Evolutionary conservation across 2,329 filamentous ascomycete species (phyloP), one percentile per base, ranked within the genome.

Genomic region (Exophiala sp.): DNA sequence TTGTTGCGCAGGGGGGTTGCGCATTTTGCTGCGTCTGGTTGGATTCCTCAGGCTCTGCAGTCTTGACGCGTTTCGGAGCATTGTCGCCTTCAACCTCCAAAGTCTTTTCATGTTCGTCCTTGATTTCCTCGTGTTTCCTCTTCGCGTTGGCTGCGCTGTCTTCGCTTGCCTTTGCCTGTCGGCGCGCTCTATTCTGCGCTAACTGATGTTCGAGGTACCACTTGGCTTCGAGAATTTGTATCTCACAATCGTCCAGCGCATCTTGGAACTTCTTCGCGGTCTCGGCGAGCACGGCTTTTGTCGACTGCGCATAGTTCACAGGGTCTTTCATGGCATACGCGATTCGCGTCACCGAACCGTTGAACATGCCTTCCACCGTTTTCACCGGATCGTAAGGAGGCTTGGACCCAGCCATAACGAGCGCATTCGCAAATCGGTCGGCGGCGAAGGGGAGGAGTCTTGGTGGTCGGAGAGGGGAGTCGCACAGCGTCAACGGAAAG

Each of bases 201-300:
- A 62, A 44, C 34, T 62, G 54, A 11, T 53, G 52, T 41, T 62
- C 60, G 3, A 61, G 51, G 22, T 57, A 55, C 60, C 60, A 62
- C 50, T 62, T 62, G 10, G 56, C 58, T 39, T 60, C 52, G 13
- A 61, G 53, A 45, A 62, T 60, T 45, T 60, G 52, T 10, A 60
- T 55, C 38, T 61, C 55, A 29, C 56, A 58, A 24, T 62, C 58
- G 46, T 62, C 60, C 7, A 61, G 53, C 32, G 58, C 60, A 53
- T 62, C 60, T 41, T 60, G 57, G 48, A 57, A 62, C 32, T 56
- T 55, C 39, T 58, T 60, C 14, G 57, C 50, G 22, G 55, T 58
- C 41, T 60, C 60, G 39, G 50, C 51, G 9, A 62, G 45, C 10
- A 62, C 50, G 18, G 52, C 50, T 47, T 56, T 56, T 23, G 57